Evolutionary conservation across 1,139 yeast species (phyloP), one percentile per base, ranked within the genome.

Genomic region (Nakaseomyces sp.): DNA sequence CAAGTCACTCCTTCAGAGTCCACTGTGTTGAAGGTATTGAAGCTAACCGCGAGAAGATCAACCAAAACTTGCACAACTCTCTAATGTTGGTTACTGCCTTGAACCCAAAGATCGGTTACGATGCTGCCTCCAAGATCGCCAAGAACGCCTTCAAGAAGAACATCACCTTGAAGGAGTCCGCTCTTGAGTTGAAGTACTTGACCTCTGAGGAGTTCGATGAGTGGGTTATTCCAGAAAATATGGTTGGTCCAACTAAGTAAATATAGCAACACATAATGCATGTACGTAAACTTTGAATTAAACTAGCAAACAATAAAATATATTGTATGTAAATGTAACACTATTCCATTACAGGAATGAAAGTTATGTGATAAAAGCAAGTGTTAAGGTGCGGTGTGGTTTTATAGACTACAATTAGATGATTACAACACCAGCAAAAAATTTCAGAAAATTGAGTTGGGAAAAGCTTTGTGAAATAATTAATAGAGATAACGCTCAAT

Each of bases 71-170:
- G 74, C 85, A 86, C 65, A 96, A 91, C 70, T 87, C 96, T 9
- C 78, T 91, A 65, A 91, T 91, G 98, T 77, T 91, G 71, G 98
- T 91, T 43, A 91, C 98, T 47, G 97, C 98, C 26, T 79, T 91
- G 65, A 93, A 91, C 78, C 97, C 98, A 58, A 88, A 89, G 79
- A 91, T 91, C 60, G 98, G 98, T 60, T 91, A 91, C 71, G 98
- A 91, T 66, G 77, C 81, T 57, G 97, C 98, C 47, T 87, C 96
- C 49, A 88, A 89, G 77, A 91, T 88, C 45, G 98, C 98, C 56
- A 91, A 91, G 77, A 87, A 91, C 63, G 98, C 98, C 43, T 97
- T 91, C 77, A 85, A 89, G 74, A 88, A 91, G 74, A 96, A 96
- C 26, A 76, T 89, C 61, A 91, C 98, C 39, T 79, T 91, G 70